phyloP scores from a whole-genome alignment of 1,284 basidiomycete species.

The Malassezia arunalokei region DNA sequence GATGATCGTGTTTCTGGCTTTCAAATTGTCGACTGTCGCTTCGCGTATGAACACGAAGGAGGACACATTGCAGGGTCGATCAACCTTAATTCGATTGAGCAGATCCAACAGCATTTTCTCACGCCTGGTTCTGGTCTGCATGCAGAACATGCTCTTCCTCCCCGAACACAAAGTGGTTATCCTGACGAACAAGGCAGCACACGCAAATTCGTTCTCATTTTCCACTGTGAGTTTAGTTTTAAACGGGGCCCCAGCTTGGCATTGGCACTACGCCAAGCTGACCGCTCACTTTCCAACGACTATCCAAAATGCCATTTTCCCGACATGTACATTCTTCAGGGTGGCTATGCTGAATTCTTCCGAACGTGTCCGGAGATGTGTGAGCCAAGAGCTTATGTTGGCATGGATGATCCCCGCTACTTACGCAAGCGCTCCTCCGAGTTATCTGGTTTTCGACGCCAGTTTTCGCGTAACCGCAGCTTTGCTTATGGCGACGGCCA shows the following conservation, averaged over 20 bases:
- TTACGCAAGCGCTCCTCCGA: conserved; percentile 67
- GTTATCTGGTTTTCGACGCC: conserved; percentile 72
- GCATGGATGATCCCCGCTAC: conserved; percentile 85
- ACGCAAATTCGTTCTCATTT: conserved; percentile 70
- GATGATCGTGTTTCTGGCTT: conserved; percentile 28
- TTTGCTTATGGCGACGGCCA: conserved; percentile 35
- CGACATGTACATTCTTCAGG: conserved; percentile 90
- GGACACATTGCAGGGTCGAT: conserved; percentile 84
- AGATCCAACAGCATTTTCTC: conserved; percentile 70
- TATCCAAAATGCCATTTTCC: conserved; percentile 93
- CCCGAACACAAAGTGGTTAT: conserved; percentile 59
- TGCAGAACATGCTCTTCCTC: conserved; percentile 25
- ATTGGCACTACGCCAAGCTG: conserved; percentile 76
- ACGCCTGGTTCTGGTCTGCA: conserved; percentile 50
- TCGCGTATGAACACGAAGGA: conserved; percentile 88
- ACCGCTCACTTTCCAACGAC: conserved; percentile 69
- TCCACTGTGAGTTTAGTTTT: conserved; percentile 95
- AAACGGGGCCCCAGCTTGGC: conserved; percentile 96
- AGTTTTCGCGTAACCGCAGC: conserved; percentile 49
- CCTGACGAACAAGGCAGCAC: conserved; percentile 48
- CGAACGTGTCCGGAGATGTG: conserved; percentile 59
- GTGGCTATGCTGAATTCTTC: conserved; percentile 84
- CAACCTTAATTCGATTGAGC: conserved; percentile 74
- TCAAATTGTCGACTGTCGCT: conserved; percentile 81
- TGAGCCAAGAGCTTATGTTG: conserved; percentile 68